These are phyloP conservation scores for Penicillium sp. DNA, from an alignment of 2,329 filamentous ascomycete species.

Conservation along the genomic window DNA sequence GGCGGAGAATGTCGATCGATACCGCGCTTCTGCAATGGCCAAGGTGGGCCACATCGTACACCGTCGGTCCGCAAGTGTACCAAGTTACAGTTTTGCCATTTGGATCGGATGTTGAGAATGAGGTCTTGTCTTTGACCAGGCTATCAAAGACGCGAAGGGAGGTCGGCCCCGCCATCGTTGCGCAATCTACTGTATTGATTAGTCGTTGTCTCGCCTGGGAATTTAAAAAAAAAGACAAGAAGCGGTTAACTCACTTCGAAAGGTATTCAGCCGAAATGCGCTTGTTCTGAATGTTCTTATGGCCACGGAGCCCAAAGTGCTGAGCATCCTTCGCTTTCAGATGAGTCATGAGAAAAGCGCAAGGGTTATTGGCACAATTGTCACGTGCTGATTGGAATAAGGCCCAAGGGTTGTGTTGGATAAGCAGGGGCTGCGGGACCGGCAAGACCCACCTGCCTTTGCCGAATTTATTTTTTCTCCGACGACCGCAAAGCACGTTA, in stretches of 20 bases:
- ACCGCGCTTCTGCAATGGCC: slow-evolving; percentile 89
- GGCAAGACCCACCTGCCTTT: too few species aligned
- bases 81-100: slow-evolving; percentile 55
- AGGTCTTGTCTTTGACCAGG: neutral
- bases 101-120: neutral
- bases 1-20: slow-evolving; percentile 79
- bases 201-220: neutral
- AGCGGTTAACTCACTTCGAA: neutral
- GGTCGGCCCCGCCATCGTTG: neutral
- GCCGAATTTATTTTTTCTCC: neutral
- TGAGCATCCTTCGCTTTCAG: neutral
- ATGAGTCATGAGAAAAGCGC: neutral
- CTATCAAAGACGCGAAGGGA: neutral
- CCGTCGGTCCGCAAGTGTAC: slow-evolving; percentile 84
- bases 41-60: slow-evolving; percentile 73
- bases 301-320: neutral
- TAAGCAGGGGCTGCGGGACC: too few species aligned
- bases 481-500: too few species aligned
- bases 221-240: neutral
- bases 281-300: neutral
- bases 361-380: neutral
- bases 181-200: neutral
- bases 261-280: neutral
- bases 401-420: too few species aligned
- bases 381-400: neutral